Percentiles rank a stretch among this genome's conserved stretches.
These are phyloP conservation scores for Cicer cuneatum DNA, from an alignment of 306 rosid species.

Conservation along the genomic window DNA sequence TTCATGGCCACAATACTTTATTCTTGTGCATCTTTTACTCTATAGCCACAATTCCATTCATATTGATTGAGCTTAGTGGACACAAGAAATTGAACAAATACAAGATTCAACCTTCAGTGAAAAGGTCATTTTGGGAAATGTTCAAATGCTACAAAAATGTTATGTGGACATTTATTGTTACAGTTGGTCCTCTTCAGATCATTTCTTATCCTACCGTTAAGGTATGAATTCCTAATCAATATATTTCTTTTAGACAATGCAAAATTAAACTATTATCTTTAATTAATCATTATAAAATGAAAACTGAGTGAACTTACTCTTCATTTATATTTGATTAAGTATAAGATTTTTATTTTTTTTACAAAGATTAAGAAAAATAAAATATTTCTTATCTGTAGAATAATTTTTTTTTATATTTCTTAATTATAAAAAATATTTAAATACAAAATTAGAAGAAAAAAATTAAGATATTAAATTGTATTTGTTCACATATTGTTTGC, in stretches of 20 bases:
- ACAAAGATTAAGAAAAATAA: too few relatives aligned
- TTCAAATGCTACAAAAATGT: constrained; percentile 66
- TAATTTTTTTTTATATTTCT: too few relatives aligned
- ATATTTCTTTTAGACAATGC: not conserved
- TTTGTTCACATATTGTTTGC: too few relatives aligned
- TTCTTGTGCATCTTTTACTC: constrained; percentile 76
- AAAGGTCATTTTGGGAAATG: constrained; percentile 59
- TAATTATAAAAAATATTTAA: too few relatives aligned
- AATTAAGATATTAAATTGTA: too few relatives aligned
- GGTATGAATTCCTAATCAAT: constrained; percentile 47
- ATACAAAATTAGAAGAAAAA: too few relatives aligned
- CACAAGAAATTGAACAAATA: constrained; percentile 14
- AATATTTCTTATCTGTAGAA: too few relatives aligned
- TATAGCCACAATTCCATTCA: constrained; percentile 65
- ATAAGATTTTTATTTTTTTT: too few relatives aligned
- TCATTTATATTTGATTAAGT: too few relatives aligned
- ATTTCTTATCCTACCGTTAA: constrained; percentile 72
- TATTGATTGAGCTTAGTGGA: constrained; percentile 53
- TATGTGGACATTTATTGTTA: constrained; percentile 57
- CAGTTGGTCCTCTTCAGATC: constrained; percentile 71
- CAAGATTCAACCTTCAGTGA: constrained; percentile 79
- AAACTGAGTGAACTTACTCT: not conserved
- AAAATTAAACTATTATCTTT: not conserved
- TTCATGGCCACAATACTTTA: constrained; percentile 73
- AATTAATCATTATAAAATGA: not conserved